A percentile compares a stretch with the other conserved stretches of the same genome.
These are phyloP conservation scores for Phytopythium montanum DNA, from an alignment of 352 stramenopile genomes.

Conservation along the genomic window DNA sequence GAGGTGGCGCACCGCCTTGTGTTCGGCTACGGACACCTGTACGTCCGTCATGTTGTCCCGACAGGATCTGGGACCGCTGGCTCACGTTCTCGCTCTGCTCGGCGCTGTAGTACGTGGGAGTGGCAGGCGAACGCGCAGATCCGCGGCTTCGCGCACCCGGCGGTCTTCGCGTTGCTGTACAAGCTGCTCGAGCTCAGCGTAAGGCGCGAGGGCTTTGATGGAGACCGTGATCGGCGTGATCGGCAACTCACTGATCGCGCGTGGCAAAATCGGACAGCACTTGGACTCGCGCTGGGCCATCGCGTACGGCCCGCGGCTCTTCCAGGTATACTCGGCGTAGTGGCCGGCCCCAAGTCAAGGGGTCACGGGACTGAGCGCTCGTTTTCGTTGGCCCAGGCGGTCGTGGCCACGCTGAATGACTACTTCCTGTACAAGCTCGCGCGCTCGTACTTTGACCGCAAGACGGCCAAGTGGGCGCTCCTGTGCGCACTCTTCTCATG, in stretches of 20 bases:
- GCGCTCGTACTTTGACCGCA: constrained; percentile 57
- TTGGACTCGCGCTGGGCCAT: constrained; percentile 82
- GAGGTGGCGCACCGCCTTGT: constrained; percentile 84
- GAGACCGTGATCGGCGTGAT: too few species aligned
- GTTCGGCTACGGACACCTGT: constrained; percentile 87
- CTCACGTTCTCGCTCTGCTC: neutral
- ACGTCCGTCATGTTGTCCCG: constrained; percentile 7
- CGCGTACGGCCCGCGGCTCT: constrained; percentile 66
- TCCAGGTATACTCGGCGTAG: constrained; percentile 48
- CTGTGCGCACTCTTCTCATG: constrained; percentile 77
- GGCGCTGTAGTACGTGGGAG: constrained; percentile 69
- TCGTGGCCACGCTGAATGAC: constrained; percentile 66
- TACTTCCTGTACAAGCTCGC: constrained; percentile 71
- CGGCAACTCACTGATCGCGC: neutral
- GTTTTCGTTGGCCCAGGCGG: constrained; percentile 23
- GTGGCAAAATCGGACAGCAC: constrained; percentile 26
- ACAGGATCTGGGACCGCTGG: neutral
- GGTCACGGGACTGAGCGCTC: neutral
- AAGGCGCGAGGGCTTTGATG: neutral
- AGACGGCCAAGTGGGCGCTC: constrained; percentile 62
- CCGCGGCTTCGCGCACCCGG: constrained; percentile 75
- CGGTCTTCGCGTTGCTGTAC: constrained; percentile 77
- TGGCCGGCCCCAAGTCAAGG: neutral
- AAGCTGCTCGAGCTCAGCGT: constrained; percentile 67
- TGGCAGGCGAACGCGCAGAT: constrained; percentile 71